Conservation (phyloP, 23 red algal genomes). For the Chondrus crispus region DNA sequence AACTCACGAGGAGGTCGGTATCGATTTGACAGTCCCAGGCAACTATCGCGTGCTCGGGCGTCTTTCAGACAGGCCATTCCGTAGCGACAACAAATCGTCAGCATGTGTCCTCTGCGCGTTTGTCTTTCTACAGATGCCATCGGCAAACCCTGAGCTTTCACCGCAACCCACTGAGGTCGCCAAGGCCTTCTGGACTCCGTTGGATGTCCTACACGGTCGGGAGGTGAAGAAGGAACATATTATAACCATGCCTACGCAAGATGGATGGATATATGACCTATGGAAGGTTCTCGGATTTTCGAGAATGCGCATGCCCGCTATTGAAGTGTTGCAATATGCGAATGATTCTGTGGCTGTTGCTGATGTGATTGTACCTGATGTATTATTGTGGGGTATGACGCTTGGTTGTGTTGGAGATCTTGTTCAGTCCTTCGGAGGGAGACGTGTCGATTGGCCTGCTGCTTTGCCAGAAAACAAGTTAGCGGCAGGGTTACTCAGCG, state of each 20-base stretch:
- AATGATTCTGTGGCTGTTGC: constrained; percentile 1
- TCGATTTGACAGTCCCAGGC: constrained; percentile 41
- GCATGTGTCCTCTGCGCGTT: constrained; percentile 45
- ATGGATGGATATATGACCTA: too few relatives aligned
- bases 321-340: constrained; percentile 32
- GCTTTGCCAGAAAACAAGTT: neutral
- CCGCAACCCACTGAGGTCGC: constrained; percentile 14
- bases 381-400: constrained; percentile 42
- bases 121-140: constrained; percentile 41
- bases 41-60: constrained; percentile 26
- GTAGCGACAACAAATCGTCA: neutral
- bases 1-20: constrained; percentile 77
- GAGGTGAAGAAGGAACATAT: neutral
- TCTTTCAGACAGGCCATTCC: constrained; percentile 23
- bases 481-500: neutral
- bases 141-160: neutral
- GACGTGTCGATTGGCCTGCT: constrained; percentile 32
- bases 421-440: constrained; percentile 16
- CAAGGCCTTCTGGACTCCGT: constrained; percentile 45
- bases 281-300: neutral
- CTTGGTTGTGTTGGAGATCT: constrained; percentile 47
- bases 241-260: neutral
- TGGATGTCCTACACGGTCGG: constrained; percentile 29
- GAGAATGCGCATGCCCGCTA: neutral
- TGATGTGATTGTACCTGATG: neutral